Percentiles rank a stretch among this genome's conserved stretches.
Conservation (phyloP, 2,329 filamentous ascomycete genomes). For the Fusarium veterinarium region DNA sequence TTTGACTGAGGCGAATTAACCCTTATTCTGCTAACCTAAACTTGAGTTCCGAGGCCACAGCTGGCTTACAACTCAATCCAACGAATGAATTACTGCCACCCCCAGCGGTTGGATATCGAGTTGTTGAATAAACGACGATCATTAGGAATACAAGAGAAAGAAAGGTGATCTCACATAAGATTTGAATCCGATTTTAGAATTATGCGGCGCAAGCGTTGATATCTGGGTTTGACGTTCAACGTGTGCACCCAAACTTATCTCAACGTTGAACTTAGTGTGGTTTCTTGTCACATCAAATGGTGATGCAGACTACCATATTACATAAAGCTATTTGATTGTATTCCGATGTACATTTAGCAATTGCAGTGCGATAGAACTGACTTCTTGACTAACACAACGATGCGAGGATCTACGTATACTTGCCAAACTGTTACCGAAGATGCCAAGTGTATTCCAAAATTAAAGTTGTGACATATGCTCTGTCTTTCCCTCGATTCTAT, state of each 20-base stretch:
- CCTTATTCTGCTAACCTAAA: not conserved
- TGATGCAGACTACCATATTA: not conserved
- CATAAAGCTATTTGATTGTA: not conserved
- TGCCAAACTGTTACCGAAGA: not conserved
- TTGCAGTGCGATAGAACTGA: not conserved
- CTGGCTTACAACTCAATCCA: not conserved
- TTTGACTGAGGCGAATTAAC: too few species aligned
- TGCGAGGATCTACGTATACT: not conserved
- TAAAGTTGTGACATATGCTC: not conserved
- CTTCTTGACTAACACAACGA: not conserved
- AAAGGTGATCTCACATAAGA: not conserved
- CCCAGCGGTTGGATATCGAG: not conserved
- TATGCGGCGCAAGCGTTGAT: not conserved
- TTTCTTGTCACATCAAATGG: not conserved
- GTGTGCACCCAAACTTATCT: slow-evolving; percentile 11
- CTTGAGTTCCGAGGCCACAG: not conserved
- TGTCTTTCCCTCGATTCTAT: not conserved
- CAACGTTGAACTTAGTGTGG: not conserved
- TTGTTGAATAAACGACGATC: not conserved
- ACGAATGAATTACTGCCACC: not conserved
- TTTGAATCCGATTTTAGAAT: not conserved
- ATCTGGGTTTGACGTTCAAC: slow-evolving; percentile 2
- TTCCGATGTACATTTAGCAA: not conserved
- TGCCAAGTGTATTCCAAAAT: not conserved
- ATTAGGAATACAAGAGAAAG: not conserved